phyloP scores from a whole-genome alignment of 2,329 filamentous ascomycete species.

The Clonostachys sp. region DNA sequence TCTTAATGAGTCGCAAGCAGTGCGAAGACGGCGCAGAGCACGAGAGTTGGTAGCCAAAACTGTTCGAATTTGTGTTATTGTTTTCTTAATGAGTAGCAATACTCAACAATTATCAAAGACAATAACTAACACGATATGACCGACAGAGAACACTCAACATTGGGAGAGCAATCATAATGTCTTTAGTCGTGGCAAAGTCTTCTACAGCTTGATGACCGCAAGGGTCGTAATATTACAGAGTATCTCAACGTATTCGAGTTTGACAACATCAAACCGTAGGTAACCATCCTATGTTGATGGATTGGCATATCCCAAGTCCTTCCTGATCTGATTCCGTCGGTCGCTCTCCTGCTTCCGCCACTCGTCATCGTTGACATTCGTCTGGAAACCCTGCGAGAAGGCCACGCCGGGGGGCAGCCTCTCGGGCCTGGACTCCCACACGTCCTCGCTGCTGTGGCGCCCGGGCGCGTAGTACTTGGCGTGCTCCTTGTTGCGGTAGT shows the following conservation, averaged over 20 bases:
- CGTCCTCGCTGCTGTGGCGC: constrained; percentile 74
- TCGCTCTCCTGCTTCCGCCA: constrained; percentile 27
- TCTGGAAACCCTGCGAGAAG: constrained; percentile 34
- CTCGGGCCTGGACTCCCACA: constrained; percentile 74
- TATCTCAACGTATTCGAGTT: not conserved
- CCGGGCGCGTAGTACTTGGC: constrained; percentile 64
- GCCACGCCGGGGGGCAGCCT: constrained; percentile 45
- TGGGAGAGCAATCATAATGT: too few relatives aligned
- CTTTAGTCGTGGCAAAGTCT: too few relatives aligned
- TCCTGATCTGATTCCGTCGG: constrained; percentile 26
- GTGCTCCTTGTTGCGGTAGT: constrained; percentile 62
- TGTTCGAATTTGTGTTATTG: constrained; percentile 27
- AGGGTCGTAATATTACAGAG: not conserved
- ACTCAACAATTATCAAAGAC: too few relatives aligned
- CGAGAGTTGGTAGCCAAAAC: constrained; percentile 82
- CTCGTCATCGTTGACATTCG: constrained; percentile 34
- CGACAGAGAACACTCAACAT: too few relatives aligned
- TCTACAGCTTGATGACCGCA: too few relatives aligned
- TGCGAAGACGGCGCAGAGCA: constrained; percentile 95
- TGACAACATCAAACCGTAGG: too few relatives aligned
- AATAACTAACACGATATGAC: too few relatives aligned
- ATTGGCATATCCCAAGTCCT: constrained; percentile 15
- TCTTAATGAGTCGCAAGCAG: constrained; percentile 22
- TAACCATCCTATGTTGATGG: not conserved
- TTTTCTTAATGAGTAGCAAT: too few relatives aligned